These are phyloP conservation scores for Peronospora farinosa DNA, from an alignment of 352 stramenopile species.

Conservation along the genomic window DNA sequence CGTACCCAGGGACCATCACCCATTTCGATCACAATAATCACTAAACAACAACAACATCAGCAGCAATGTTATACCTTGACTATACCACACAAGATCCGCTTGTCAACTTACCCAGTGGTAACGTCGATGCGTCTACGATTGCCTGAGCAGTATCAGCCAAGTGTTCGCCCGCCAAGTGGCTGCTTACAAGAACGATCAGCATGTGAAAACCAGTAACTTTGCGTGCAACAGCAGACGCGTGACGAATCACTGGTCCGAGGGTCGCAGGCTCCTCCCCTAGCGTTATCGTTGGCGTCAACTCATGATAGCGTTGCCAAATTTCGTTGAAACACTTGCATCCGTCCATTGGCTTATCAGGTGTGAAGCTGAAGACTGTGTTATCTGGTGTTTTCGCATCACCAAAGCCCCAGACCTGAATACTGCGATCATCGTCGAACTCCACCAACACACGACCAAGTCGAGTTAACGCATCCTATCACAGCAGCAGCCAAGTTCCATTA, in stretches of 20 bases:
- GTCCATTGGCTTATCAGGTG: constrained; percentile 27
- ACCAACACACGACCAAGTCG: constrained; percentile 56
- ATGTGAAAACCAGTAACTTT: constrained; percentile 64
- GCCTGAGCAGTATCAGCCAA: constrained; percentile 48
- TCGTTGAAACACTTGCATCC: constrained; percentile 52
- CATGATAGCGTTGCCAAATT: constrained; percentile 59
- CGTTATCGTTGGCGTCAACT: constrained; percentile 47
- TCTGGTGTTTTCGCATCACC: constrained; percentile 47
- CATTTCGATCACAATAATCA: constrained; percentile 49
- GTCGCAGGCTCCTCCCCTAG: constrained; percentile 56
- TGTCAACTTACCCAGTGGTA: constrained; percentile 45
- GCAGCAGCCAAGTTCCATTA: neutral
- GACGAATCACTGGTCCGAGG: constrained; percentile 61
- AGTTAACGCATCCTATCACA: constrained; percentile 18
- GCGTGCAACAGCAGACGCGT: constrained; percentile 44
- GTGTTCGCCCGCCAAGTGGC: constrained; percentile 50
- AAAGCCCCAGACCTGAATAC: constrained; percentile 71
- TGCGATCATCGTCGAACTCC: constrained; percentile 74
- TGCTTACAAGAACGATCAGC: constrained; percentile 57
- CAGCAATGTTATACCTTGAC: constrained; percentile 3
- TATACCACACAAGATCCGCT: neutral
- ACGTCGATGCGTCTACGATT: constrained; percentile 62
- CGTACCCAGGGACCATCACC: constrained; percentile 28
- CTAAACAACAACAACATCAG: constrained; percentile 6
- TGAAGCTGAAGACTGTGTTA: constrained; percentile 39